Evolutionary conservation across 345 rosid species (phyloP).

Genomic region (Lenwebbia sp.): DNA sequence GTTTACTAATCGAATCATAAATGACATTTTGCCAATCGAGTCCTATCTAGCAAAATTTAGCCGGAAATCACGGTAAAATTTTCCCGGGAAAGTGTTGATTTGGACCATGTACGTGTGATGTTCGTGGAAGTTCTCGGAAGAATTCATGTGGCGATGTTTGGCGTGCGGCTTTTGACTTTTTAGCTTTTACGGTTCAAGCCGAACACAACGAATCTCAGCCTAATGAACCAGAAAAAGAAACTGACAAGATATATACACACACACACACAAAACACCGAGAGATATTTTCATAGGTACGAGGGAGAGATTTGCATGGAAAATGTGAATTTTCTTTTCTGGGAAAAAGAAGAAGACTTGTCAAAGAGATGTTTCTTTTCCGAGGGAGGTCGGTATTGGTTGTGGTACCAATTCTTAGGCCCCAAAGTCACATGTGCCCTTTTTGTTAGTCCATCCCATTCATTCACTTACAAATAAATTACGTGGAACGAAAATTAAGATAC

Average conservation of each 20-base stretch:
- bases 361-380: background rate
- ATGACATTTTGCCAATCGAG: no score
- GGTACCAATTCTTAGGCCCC: background rate
- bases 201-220: background rate
- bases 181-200: background rate
- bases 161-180: background rate
- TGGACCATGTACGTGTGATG: background rate
- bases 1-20: no score
- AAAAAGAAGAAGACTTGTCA: background rate
- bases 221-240: background rate
- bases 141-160: background rate
- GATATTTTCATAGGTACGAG: background rate
- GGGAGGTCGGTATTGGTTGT: background rate
- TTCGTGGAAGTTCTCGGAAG: no score
- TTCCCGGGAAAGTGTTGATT: background rate
- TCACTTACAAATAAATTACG: background rate
- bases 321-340: constrained; percentile 1
- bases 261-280: background rate
- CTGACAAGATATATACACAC: background rate
- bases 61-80: no score
- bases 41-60: no score
- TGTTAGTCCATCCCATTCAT: background rate
- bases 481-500: background rate
- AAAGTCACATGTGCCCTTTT: background rate
- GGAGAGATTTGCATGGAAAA: background rate